A percentile compares a stretch with the other conserved stretches of the same genome.
These are phyloP conservation scores for Suillus variegatus DNA, from an alignment of 768 basidiomycete genomes.

Conservation along the genomic window DNA sequence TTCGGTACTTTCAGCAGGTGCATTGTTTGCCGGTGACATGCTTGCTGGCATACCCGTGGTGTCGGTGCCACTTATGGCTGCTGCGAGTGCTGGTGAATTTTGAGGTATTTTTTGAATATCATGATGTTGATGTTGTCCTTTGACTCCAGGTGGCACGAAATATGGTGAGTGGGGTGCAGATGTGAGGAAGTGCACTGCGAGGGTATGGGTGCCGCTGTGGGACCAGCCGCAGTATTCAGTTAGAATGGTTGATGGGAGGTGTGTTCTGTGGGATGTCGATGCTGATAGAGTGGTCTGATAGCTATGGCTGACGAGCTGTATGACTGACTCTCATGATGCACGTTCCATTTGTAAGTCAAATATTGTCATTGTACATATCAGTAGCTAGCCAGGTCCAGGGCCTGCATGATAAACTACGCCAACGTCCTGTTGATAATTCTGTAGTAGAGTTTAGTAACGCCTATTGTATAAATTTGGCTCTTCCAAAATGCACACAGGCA, in stretches of 20 bases:
- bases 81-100: not conserved
- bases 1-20: slow-evolving; percentile 13
- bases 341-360: too few species aligned
- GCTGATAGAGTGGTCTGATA: not conserved
- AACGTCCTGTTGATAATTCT: too few species aligned
- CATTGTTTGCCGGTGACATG: not conserved
- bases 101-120: not conserved
- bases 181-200: not conserved
- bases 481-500: too few species aligned
- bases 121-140: not conserved
- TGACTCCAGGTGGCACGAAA: not conserved
- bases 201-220: not conserved
- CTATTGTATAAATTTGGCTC: too few species aligned
- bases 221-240: not conserved
- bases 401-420: too few species aligned
- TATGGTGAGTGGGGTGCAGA: not conserved
- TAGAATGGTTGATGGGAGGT: not conserved
- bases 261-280: not conserved
- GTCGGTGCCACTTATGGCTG: not conserved
- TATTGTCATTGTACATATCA: too few species aligned
- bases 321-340: too few species aligned
- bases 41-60: not conserved
- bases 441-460: too few species aligned
- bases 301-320: not conserved
- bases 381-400: too few species aligned